A percentile compares a stretch with the other conserved stretches of the same genome.
These are phyloP conservation scores for Fraxinus excelsior DNA, from an alignment of 257 asterid species.

Conservation along the genomic window DNA sequence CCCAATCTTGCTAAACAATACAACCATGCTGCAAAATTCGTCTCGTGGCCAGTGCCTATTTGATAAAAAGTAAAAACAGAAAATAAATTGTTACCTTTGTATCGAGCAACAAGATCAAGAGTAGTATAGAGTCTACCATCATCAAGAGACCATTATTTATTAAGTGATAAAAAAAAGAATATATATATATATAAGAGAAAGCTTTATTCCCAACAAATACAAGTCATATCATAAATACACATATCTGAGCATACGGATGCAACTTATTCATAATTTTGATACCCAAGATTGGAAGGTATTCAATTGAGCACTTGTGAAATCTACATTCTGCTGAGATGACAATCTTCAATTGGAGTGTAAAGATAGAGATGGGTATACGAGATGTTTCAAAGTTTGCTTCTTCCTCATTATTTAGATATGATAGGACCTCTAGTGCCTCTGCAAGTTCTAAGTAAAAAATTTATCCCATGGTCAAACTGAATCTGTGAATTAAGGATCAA, in stretches of 20 bases:
- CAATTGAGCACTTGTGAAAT: neutral
- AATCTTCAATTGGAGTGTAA: neutral
- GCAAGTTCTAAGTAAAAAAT: neutral
- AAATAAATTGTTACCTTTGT: neutral
- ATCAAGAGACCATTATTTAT: slow-evolving; percentile 7
- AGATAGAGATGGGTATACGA: neutral
- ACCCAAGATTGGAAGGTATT: neutral
- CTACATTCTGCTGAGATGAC: neutral
- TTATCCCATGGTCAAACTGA: neutral
- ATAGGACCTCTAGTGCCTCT: neutral
- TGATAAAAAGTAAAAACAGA: slow-evolving; percentile 17
- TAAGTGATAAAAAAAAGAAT: neutral
- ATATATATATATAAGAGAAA: too few relatives aligned
- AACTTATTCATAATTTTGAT: neutral
- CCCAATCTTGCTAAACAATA: slow-evolving; percentile 82
- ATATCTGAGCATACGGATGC: neutral
- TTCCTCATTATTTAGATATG: neutral
- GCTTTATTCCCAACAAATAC: neutral
- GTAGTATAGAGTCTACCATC: slow-evolving; percentile 6
- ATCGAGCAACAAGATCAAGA: slow-evolving; percentile 7
- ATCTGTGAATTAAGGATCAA: neutral
- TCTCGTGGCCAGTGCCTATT: slow-evolving; percentile 91
- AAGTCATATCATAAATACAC: neutral
- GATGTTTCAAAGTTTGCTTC: neutral
- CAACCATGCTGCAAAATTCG: slow-evolving; percentile 89